Base-by-base conservation (phyloP, 139 green algal genomes). In the Chlorella sp. region DNA sequence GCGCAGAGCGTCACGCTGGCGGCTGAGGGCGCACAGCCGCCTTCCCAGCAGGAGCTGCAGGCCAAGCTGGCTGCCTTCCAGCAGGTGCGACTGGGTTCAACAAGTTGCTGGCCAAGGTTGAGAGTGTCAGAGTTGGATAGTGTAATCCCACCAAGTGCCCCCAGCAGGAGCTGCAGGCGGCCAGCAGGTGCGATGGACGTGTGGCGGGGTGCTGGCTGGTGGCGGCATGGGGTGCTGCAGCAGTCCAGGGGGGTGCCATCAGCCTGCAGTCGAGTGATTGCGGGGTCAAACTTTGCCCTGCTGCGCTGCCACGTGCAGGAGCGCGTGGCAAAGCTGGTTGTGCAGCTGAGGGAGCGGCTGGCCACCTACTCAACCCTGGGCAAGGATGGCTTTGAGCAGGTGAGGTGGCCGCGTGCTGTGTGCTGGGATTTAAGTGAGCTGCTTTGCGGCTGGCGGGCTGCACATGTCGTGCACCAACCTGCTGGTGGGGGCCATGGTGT, bases 281-380 rank as follows among this genome's bases (percentile, higher is more conserved):
- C 46, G 7, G 7, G 46, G 11, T 54, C 46, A 54, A 16, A 20
- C 51, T 19, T 17, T 32, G n/a, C 44, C 43, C 32, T 58, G 17
- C 40, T 46, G 62, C 64, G 30, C 17, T 22, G 22, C 11, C 4
- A 20, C 14, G 36, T 62, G 38, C 77, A 88, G 83, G 83, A 88
- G 77, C 87, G 87, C 1, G 87, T 84, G 54, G 58, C 19, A 3
- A 81, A 82, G 68, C 85, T 93, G 76, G 81, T 76, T n/a, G 67
- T 34, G 32, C 85, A 86, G 54, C 84, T 93, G 67, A 43, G 78
- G 4, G 69, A 83, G 26, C 75, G 87, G 54, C 58, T 93, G 51
- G 44, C 81, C 36, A 78, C 41, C 60, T 64, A 83, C 1, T 28
- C 2, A 40, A 60, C 28, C 16, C 46, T 92, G 69, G 38, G 86